These are phyloP conservation scores for Xylaria venustula DNA, from an alignment of 495 filamentous ascomycete genomes.

Conservation along the genomic window DNA sequence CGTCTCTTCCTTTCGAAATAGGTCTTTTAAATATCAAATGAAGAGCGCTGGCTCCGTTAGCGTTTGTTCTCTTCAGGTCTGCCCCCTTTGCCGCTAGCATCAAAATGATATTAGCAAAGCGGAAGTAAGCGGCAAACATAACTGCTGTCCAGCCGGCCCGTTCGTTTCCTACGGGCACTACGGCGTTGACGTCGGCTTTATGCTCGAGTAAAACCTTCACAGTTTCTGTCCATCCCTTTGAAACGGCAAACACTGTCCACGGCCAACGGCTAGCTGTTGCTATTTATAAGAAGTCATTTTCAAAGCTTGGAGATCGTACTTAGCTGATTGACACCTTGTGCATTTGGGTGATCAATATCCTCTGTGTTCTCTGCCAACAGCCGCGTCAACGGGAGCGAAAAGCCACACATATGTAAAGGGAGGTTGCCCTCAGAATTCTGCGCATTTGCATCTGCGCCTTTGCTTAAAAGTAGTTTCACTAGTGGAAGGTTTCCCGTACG, in stretches of 20 bases:
- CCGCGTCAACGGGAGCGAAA: not conserved
- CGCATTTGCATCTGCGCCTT: not conserved
- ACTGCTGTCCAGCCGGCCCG: not conserved
- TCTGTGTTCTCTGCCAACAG: not conserved
- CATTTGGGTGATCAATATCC: not conserved
- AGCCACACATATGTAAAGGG: not conserved
- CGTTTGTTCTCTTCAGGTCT: not conserved
- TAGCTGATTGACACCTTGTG: not conserved
- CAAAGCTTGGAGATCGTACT: not conserved
- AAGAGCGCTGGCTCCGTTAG: not conserved
- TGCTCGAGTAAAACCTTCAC: not conserved
- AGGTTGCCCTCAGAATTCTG: not conserved
- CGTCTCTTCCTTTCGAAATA: not conserved
- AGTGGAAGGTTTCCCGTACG: not conserved
- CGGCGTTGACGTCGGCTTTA: not conserved
- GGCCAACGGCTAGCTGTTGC: not conserved
- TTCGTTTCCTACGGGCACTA: not conserved
- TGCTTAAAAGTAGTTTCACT: not conserved
- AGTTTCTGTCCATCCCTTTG: not conserved
- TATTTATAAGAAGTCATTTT: not conserved
- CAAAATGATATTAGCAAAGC: not conserved
- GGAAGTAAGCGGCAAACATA: not conserved
- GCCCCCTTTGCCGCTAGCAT: not conserved
- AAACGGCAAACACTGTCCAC: not conserved
- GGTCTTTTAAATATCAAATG: not conserved